Evolutionary conservation across 1,284 basidiomycete genomes (phyloP).

Genomic region (Termitomyces sp.): DNA sequence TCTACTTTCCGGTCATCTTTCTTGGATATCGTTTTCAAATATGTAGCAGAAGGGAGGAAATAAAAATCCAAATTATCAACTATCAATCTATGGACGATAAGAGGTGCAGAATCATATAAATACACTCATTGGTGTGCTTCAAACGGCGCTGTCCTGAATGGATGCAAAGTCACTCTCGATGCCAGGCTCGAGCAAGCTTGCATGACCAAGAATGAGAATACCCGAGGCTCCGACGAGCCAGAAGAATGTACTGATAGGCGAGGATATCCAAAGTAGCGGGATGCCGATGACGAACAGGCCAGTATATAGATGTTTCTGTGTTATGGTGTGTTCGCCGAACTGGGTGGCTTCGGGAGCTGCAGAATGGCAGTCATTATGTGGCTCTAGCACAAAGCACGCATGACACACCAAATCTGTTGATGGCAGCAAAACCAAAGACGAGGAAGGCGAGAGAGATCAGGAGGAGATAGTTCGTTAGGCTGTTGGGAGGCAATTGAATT

Average conservation of each 20-base stretch:
- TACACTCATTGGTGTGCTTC: not conserved
- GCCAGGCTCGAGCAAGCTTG: slow-evolving; percentile 80
- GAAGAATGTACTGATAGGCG: slow-evolving; percentile 70
- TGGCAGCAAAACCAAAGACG: slow-evolving; percentile 85
- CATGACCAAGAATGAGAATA: slow-evolving; percentile 76
- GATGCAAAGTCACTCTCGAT: slow-evolving; percentile 85
- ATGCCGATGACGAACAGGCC: slow-evolving; percentile 76
- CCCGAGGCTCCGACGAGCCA: slow-evolving; percentile 75
- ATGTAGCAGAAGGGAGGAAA: slow-evolving; percentile 4
- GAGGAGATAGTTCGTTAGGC: slow-evolving; percentile 76
- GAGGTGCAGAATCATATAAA: not conserved
- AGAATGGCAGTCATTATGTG: not conserved
- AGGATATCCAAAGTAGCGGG: slow-evolving; percentile 64
- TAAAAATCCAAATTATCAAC: slow-evolving; percentile 8
- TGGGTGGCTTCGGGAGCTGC: slow-evolving; percentile 75
- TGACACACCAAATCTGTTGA: slow-evolving; percentile 83
- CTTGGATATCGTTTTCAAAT: slow-evolving; percentile 8
- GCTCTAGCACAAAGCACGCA: not conserved
- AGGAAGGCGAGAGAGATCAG: slow-evolving; percentile 86
- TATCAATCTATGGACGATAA: slow-evolving; percentile 2
- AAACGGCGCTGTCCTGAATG: slow-evolving; percentile 50
- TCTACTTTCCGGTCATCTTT: not conserved
- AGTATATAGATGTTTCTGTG: slow-evolving; percentile 81
- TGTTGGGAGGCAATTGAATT: slow-evolving; percentile 22
- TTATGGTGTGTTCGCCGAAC: slow-evolving; percentile 72